Evolutionary conservation across 192 early-diverging fungal species (phyloP).

Genomic region (Coemansia furcata): DNA sequence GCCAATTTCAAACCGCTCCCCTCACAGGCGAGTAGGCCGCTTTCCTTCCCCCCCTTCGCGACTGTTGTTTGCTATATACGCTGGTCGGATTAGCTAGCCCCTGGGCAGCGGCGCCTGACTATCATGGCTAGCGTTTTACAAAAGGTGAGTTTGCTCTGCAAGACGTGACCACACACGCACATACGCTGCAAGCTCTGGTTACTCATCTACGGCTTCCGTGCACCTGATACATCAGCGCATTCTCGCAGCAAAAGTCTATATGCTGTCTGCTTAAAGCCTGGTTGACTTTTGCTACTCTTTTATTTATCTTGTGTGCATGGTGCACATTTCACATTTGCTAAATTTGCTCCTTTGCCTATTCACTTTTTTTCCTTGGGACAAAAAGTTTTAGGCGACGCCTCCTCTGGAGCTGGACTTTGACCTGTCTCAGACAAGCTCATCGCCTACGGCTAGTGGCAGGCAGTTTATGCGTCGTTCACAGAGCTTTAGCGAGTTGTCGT

Average conservation of each 20-base stretch:
- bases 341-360: background rate
- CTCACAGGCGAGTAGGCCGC: background rate
- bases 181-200: background rate
- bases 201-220: background rate
- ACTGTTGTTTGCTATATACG: background rate
- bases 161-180: background rate
- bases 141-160: background rate
- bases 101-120: background rate
- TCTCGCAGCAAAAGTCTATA: background rate
- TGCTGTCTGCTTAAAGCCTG: too few relatives aligned
- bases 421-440: background rate
- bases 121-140: background rate
- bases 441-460: background rate
- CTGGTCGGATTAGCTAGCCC: background rate
- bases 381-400: background rate
- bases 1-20: background rate
- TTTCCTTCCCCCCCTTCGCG: background rate
- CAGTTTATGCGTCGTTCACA: conserved; percentile 13
- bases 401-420: conserved; percentile 5
- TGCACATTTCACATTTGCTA: background rate
- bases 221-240: background rate
- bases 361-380: background rate
- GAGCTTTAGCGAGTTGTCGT: conserved; percentile 13
- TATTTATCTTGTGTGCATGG: background rate
- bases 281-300: too few relatives aligned